Percentiles rank a stretch among this genome's conserved stretches.
These are phyloP conservation scores for Didymella pinodella DNA, from an alignment of 2,329 filamentous ascomycete species.

Conservation along the genomic window DNA sequence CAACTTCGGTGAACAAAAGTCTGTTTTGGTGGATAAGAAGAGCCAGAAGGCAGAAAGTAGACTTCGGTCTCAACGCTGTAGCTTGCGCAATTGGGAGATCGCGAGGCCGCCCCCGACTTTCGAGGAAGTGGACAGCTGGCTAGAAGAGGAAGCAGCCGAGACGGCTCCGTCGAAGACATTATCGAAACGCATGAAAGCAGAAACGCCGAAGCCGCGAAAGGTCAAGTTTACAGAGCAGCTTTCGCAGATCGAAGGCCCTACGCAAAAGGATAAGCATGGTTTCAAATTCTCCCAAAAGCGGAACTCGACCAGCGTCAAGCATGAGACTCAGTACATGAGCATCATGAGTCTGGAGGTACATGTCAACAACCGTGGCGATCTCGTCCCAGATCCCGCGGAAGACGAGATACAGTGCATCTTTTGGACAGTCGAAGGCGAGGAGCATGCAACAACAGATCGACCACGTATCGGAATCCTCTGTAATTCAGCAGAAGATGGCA, in stretches of 20 bases:
- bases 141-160: slow-evolving; percentile 49
- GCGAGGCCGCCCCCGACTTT: slow-evolving; percentile 73
- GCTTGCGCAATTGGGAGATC: slow-evolving; percentile 78
- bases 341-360: slow-evolving; percentile 94
- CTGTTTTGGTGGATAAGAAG: slow-evolving; percentile 58
- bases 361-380: slow-evolving; percentile 80
- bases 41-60: slow-evolving; percentile 62
- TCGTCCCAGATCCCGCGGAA: slow-evolving; percentile 87
- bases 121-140: slow-evolving; percentile 75
- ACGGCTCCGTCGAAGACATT: slow-evolving; percentile 18
- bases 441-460: slow-evolving; percentile 63
- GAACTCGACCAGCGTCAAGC: slow-evolving; percentile 77
- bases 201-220: slow-evolving; percentile 30
- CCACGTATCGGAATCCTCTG: slow-evolving; percentile 75
- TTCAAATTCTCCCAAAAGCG: slow-evolving; percentile 86
- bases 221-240: slow-evolving; percentile 51
- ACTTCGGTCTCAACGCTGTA: slow-evolving; percentile 65
- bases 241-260: slow-evolving; percentile 89
- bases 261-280: slow-evolving; percentile 80
- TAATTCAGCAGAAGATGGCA: slow-evolving; percentile 67
- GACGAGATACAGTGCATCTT: slow-evolving; percentile 90
- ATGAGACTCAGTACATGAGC: slow-evolving; percentile 93
- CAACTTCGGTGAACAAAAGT: slow-evolving; percentile 62
- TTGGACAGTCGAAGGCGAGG: slow-evolving; percentile 85
- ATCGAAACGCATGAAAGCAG: slow-evolving; percentile 12